phyloP scores from a whole-genome alignment of 495 filamentous ascomycete species.

The Penicillium fimorum region DNA sequence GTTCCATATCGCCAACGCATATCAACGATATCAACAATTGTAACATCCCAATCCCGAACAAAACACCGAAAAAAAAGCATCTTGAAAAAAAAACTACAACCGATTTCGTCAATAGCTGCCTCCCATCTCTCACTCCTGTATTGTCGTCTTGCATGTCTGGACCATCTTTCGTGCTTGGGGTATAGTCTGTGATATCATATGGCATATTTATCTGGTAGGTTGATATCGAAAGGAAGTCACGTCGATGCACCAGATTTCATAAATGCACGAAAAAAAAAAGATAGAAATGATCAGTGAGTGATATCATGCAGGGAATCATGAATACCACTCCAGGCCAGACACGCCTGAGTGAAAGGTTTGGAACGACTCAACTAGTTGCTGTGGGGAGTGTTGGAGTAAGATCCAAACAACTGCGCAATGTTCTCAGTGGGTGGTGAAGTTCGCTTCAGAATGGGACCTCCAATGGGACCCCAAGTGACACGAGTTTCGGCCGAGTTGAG shows the following conservation, averaged over 20 bases:
- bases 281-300: neutral
- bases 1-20: neutral
- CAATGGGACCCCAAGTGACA: slow-evolving; percentile 6
- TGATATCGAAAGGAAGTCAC: neutral
- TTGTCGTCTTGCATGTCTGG: neutral
- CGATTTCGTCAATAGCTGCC: neutral
- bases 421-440: neutral
- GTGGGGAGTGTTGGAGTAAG: neutral
- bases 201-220: neutral
- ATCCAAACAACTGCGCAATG: neutral
- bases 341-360: neutral
- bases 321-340: neutral
- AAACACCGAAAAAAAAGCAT: neutral
- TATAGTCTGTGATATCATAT: neutral
- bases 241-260: neutral
- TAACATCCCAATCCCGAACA: neutral
- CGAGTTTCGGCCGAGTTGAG: neutral
- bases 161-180: neutral
- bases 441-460: neutral
- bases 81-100: neutral
- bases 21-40: neutral
- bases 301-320: neutral
- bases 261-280: neutral
- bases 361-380: neutral
- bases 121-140: neutral